phyloP scores from a whole-genome alignment of 306 rosid species.

The Leucaena leucocephala region DNA sequence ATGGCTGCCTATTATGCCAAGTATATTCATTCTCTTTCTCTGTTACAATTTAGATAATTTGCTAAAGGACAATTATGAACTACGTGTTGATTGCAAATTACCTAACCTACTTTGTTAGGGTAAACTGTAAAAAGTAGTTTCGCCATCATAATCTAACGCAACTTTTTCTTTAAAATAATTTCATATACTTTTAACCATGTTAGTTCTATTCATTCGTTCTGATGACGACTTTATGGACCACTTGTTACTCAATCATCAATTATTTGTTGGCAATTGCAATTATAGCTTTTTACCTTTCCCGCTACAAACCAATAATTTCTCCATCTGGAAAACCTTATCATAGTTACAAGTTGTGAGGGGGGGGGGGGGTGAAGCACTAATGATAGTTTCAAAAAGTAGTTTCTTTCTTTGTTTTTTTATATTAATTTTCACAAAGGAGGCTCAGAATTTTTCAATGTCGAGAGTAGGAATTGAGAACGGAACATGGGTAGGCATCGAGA shows the following conservation, averaged over 20 bases:
- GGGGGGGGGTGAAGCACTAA: neutral
- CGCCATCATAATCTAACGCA: slow-evolving; percentile 5
- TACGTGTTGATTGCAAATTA: neutral
- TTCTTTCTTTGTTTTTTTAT: neutral
- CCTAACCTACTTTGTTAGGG: neutral
- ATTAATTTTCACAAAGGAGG: neutral
- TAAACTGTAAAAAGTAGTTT: slow-evolving; percentile 14
- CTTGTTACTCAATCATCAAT: slow-evolving; percentile 31
- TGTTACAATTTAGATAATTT: neutral
- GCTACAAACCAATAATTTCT: slow-evolving; percentile 10
- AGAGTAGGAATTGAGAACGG: slow-evolving; percentile 47
- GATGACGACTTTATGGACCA: slow-evolving; percentile 39
- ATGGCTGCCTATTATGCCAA: slow-evolving; percentile 98
- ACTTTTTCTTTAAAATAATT: slow-evolving; percentile 3
- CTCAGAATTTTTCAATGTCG: neutral
- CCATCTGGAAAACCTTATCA: slow-evolving; percentile 14
- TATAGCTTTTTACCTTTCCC: slow-evolving; percentile 22
- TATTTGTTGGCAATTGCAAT: slow-evolving; percentile 19
- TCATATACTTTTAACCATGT: neutral
- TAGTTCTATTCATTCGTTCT: neutral
- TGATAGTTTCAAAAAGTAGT: neutral
- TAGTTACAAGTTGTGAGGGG: neutral
- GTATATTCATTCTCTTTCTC: slow-evolving; percentile 42
- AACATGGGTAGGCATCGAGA: neutral
- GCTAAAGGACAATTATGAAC: neutral